Conservation (phyloP, 345 rosid species). For the Brassica rapa region DNA sequence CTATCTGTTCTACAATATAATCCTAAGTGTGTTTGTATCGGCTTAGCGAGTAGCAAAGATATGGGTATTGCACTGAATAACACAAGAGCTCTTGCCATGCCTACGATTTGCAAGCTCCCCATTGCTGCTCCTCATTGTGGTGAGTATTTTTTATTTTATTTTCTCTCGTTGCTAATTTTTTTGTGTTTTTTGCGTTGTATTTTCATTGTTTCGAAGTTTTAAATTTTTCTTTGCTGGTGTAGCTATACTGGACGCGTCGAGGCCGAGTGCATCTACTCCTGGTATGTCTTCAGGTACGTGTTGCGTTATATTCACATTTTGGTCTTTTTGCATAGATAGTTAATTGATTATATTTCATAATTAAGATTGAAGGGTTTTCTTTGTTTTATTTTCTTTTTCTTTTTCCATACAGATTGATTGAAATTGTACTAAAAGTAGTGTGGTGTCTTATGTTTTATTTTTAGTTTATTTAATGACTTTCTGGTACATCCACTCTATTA, state of each 20-base stretch:
- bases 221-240: not conserved
- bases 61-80: conserved; percentile 47
- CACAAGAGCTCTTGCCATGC: conserved; percentile 40
- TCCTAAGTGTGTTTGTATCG: conserved; percentile 47
- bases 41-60: conserved; percentile 20
- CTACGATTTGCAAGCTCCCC: conserved; percentile 41
- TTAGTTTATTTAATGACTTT: not conserved
- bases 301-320: not conserved
- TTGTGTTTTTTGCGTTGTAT: not conserved
- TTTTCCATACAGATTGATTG: not conserved
- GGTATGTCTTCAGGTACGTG: conserved; percentile 22
- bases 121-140: conserved; percentile 30
- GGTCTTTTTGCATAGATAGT: not conserved
- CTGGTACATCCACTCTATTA: not conserved
- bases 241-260: not conserved
- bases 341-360: not conserved
- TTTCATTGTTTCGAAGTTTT: not conserved
- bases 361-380: not conserved
- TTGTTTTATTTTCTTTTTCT: not conserved
- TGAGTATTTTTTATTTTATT: not conserved
- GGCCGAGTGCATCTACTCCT: conserved; percentile 24
- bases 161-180: not conserved
- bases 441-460: not conserved
- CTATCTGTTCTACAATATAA: conserved; percentile 32
- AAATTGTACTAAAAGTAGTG: not conserved